Base-by-base conservation (phyloP, 208 protist genomes). In the Spongospora subterranea region DNA sequence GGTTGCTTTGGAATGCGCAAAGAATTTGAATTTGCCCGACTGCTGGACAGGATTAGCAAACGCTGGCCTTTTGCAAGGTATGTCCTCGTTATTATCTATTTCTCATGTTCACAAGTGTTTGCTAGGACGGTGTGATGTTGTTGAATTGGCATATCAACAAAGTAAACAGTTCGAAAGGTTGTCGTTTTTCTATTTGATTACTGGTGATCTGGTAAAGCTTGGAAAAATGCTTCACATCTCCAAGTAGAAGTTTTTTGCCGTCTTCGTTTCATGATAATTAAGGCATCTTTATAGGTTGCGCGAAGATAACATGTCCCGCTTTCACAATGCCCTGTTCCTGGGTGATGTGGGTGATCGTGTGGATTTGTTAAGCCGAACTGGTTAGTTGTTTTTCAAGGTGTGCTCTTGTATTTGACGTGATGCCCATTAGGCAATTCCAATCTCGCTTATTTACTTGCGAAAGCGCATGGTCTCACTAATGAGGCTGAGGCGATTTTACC, bases 1-100 rank as follows among this genome's bases (percentile, higher is more conserved):
- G 39, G 95, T 96, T 77, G 97, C 97, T 65, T 71, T 96, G 0
- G 93, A 96, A 53, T 95, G 94, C 1, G 98, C 98, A 41, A 93
- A 95, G 35, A 35, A 82, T 41, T 40, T 90, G 20, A 43, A 76
- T n/a, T 60, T 60, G 39, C 13, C 66, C n/a, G 24, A n/a, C 0
- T 39, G 76, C 45, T 92, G 91, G 91, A 43, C 89, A 35, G 6
- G 35, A 0, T 0, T 92, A 0, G 91, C 77, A 64, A 40, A 89
- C 43, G 45, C 50, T 60, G 50, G 13, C 50, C 50, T 60, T 60
- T 24, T 6, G 6, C 50, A 60, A 60, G 50, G 50, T 60, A 29
- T 24, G 6, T 60, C 24, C 50, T 60, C 24, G 13, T 60, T 24
- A 29, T 60, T 60, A 24, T 29, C 24, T 60, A 24, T 24, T 60